These are phyloP conservation scores for Mycena metata DNA, from an alignment of 768 basidiomycete genomes.

Conservation along the genomic window DNA sequence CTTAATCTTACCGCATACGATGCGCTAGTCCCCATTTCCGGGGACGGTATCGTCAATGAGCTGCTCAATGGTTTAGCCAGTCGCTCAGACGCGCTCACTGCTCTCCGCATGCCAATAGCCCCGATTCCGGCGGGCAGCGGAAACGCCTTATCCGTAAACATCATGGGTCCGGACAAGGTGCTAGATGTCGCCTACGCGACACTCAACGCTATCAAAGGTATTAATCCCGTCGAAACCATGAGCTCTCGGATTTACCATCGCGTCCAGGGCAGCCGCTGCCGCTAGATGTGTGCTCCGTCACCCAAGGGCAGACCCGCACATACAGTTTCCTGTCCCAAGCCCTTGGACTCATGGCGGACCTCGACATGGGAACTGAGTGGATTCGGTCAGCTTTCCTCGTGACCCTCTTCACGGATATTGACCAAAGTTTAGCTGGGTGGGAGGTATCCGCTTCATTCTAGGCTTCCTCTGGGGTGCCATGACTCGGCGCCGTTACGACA, in stretches of 20 bases:
- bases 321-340: slow-evolving; percentile 71
- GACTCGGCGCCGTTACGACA: slow-evolving; percentile 55
- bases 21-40: slow-evolving; percentile 67
- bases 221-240: neutral
- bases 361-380: slow-evolving; percentile 74
- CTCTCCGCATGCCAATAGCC: slow-evolving; percentile 64
- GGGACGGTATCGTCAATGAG: slow-evolving; percentile 73
- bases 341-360: slow-evolving; percentile 71
- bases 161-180: slow-evolving; percentile 65
- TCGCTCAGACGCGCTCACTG: slow-evolving; percentile 56
- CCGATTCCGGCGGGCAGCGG: slow-evolving; percentile 71
- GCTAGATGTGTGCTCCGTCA: slow-evolving; percentile 67
- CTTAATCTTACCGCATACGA: slow-evolving; percentile 60
- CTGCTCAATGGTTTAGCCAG: slow-evolving; percentile 69
- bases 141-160: slow-evolving; percentile 66
- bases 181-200: slow-evolving; percentile 62
- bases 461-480: slow-evolving; percentile 46
- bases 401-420: too few species aligned
- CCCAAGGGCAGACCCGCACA: slow-evolving; percentile 57
- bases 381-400: slow-evolving; percentile 57
- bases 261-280: slow-evolving; percentile 66
- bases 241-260: too few species aligned
- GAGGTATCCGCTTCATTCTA: slow-evolving; percentile 45
- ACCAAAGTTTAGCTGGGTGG: too few species aligned
- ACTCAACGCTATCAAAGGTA: slow-evolving; percentile 72